Conservation (phyloP, 2,329 filamentous ascomycete genomes). For the Sporothrix pseudoabietina region DNA sequence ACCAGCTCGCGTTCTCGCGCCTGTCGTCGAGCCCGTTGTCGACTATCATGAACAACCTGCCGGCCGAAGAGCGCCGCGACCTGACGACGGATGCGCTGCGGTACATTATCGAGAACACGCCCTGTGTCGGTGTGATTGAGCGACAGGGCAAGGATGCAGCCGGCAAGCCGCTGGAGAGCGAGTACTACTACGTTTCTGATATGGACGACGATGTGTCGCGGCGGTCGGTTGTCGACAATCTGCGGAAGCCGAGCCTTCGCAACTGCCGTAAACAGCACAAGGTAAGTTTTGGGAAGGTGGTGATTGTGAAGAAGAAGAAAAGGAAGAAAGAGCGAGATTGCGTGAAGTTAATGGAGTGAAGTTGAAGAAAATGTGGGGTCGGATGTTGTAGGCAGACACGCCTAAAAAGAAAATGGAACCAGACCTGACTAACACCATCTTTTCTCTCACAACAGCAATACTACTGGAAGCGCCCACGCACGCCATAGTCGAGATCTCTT, state of each 20-base stretch:
- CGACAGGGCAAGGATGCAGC: conserved; percentile 95
- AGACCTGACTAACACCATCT: conserved; percentile 16
- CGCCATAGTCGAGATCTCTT: conserved; percentile 1
- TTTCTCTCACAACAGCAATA: conserved; percentile 27
- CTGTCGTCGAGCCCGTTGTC: conserved; percentile 89
- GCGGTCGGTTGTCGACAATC: conserved; percentile 77
- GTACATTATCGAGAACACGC: conserved; percentile 69
- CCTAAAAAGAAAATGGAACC: not conserved
- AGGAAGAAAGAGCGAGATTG: not conserved
- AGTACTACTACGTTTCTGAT: conserved; percentile 96
- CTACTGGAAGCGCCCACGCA: conserved; percentile 31
- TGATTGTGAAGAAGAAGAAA: not conserved
- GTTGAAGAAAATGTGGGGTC: conserved; percentile 12
- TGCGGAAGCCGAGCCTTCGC: conserved; percentile 85
- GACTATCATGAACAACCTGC: conserved; percentile 84
- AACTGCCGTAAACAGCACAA: conserved; percentile 96
- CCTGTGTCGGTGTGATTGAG: conserved; percentile 83
- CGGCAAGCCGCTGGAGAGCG: conserved; percentile 88
- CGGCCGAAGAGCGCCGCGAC: conserved; percentile 61
- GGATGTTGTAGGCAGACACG: not conserved
- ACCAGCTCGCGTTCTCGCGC: conserved; percentile 93
- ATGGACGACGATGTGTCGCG: conserved; percentile 77
- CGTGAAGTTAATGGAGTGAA: not conserved
- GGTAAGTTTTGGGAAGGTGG: conserved; percentile 57
- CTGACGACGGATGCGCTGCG: conserved; percentile 67